A percentile compares a stretch with the other conserved stretches of the same genome.
Evolutionary conservation across 1,284 basidiomycete species (phyloP).

Genomic region (Fomitopsis pinicola): DNA sequence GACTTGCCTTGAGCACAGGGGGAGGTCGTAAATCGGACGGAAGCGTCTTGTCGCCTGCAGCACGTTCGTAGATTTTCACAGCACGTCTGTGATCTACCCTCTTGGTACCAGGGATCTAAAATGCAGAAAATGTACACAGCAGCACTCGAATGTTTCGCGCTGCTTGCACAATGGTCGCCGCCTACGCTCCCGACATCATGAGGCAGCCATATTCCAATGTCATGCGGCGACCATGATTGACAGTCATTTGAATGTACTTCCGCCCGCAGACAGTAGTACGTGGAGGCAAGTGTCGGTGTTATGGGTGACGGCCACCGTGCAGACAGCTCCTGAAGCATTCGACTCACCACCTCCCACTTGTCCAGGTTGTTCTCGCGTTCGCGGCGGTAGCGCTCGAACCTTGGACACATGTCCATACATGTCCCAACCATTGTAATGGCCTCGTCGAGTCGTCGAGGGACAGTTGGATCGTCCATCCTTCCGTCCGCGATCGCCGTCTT

Average conservation of each 20-base stretch:
- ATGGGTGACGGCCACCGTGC: background rate
- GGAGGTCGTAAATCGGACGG: constrained; percentile 94
- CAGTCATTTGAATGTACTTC: background rate
- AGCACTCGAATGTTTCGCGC: background rate
- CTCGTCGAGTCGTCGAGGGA: constrained; percentile 77
- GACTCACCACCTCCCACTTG: constrained; percentile 79
- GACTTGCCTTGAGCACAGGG: constrained; percentile 67
- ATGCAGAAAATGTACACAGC: background rate
- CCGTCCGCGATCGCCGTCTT: constrained; percentile 79
- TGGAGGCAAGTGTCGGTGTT: too few species aligned
- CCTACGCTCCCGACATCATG: too few species aligned
- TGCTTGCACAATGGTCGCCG: too few species aligned
- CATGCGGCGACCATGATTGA: background rate
- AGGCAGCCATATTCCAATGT: too few species aligned
- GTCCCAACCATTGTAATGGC: constrained; percentile 90
- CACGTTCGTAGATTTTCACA: constrained; percentile 94
- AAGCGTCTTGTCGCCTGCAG: constrained; percentile 87
- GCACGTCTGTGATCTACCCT: constrained; percentile 83
- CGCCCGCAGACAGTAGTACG: too few species aligned
- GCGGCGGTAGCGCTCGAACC: constrained; percentile 88
- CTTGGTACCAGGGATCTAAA: constrained; percentile 67
- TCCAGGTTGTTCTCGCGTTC: constrained; percentile 90
- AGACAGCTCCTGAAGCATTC: background rate
- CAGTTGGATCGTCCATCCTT: constrained; percentile 81
- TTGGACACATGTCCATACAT: constrained; percentile 92